Percentiles rank a stretch among this genome's conserved stretches.
Evolutionary conservation across 2,329 filamentous ascomycete species (phyloP).

Genomic region (Coccinonectria pachysandricola): DNA sequence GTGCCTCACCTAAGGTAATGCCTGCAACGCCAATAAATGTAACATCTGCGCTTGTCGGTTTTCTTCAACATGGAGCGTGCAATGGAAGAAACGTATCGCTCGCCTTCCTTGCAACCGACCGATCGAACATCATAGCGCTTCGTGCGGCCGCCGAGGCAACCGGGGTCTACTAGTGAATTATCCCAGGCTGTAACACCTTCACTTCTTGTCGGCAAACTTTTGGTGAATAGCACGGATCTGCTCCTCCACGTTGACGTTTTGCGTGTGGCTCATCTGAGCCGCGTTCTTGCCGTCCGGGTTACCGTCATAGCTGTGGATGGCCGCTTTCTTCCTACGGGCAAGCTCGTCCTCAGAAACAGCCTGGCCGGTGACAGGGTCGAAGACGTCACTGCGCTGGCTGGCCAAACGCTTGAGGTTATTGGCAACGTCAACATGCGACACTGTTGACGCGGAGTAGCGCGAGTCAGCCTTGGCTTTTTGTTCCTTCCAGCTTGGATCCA

Average conservation of each 20-base stretch:
- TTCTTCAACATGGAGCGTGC: not conserved
- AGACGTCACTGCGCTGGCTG: conserved; percentile 78
- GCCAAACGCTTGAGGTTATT: conserved; percentile 94
- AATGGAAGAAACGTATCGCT: too few relatives aligned
- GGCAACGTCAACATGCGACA: conserved; percentile 78
- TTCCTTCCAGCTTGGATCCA: conserved; percentile 93
- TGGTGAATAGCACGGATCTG: conserved; percentile 61
- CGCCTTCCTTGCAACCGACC: too few relatives aligned
- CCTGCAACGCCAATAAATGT: conserved; percentile 14
- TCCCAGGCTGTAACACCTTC: conserved; percentile 7
- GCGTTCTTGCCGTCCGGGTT: conserved; percentile 48
- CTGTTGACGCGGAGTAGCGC: conserved; percentile 74
- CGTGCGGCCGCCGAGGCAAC: not conserved
- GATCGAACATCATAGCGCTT: not conserved
- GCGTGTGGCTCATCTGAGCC: conserved; percentile 46
- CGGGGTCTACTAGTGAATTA: conserved; percentile 1
- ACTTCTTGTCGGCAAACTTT: conserved; percentile 36
- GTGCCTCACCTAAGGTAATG: conserved; percentile 18
- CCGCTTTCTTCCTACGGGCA: conserved; percentile 65
- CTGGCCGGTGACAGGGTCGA: conserved; percentile 62
- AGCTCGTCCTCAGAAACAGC: conserved; percentile 63
- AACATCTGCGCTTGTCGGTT: conserved; percentile 5
- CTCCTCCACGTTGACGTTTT: conserved; percentile 70
- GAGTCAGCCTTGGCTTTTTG: conserved; percentile 84
- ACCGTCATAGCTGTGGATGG: conserved; percentile 54